Conservation (phyloP, 768 basidiomycete species). For the Naganishia friedmannii region DNA sequence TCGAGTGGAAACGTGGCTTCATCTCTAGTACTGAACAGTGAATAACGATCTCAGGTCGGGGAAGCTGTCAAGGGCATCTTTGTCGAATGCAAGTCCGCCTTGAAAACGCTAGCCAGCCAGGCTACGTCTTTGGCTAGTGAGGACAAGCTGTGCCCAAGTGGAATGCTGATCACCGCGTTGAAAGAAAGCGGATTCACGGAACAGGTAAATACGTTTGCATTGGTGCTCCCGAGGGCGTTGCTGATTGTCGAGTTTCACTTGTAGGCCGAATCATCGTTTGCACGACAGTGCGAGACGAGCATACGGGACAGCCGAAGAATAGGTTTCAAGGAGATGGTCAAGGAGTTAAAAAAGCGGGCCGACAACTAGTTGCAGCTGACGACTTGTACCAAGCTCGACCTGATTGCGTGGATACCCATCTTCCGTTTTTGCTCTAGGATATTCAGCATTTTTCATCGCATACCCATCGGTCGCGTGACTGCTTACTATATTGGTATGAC, state of each 20-base stretch:
- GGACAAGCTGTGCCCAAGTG: conserved; percentile 2
- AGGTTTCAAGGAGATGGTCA: conserved; percentile 26
- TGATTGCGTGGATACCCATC: too few species aligned
- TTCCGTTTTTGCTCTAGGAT: neutral
- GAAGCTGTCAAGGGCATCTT: conserved; percentile 22
- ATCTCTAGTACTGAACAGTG: too few species aligned
- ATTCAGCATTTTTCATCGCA: neutral
- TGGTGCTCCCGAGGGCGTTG: neutral
- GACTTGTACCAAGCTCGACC: too few species aligned
- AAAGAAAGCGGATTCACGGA: conserved; percentile 8
- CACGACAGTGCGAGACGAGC: conserved; percentile 22
- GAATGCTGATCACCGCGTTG: conserved; percentile 3
- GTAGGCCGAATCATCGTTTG: conserved; percentile 10
- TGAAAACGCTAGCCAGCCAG: conserved; percentile 15
- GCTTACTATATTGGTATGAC: neutral
- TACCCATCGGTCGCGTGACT: neutral
- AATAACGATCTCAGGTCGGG: neutral
- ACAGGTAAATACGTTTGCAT: neutral
- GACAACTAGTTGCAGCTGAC: conserved; percentile 7
- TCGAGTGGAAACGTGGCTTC: neutral
- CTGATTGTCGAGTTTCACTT: neutral
- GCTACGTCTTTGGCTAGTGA: conserved; percentile 8
- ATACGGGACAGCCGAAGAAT: conserved; percentile 28
- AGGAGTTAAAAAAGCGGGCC: conserved; percentile 22
- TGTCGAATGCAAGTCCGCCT: neutral